Conservation (phyloP, 495 filamentous ascomycete species). For the Xylaria curta region DNA sequence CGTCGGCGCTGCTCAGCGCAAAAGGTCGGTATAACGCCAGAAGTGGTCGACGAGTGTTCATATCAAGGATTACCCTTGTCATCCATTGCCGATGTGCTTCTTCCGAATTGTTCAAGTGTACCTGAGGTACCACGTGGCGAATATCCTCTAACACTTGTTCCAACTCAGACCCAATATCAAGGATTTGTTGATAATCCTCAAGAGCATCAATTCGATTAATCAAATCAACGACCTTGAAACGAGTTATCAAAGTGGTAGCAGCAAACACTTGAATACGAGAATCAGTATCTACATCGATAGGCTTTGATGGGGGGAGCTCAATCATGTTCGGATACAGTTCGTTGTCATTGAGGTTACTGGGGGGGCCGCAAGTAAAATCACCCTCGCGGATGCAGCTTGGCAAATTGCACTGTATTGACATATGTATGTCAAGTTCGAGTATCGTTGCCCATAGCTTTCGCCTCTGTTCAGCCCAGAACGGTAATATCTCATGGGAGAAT, state of each 20-base stretch:
- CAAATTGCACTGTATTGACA: constrained; percentile 46
- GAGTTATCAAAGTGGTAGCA: constrained; percentile 40
- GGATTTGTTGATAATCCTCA: constrained; percentile 42
- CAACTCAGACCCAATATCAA: constrained; percentile 45
- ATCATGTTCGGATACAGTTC: constrained; percentile 38
- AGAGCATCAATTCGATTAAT: constrained; percentile 44
- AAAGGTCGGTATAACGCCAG: constrained; percentile 50
- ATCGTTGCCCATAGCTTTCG: constrained; percentile 48
- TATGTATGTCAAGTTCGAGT: constrained; percentile 47
- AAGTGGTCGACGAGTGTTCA: constrained; percentile 45
- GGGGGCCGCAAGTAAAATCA: constrained; percentile 45
- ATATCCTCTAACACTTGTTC: constrained; percentile 48
- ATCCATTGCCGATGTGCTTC: constrained; percentile 42
- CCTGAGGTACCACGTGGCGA: constrained; percentile 40
- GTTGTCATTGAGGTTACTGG: constrained; percentile 45
- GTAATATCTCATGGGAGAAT: constrained; percentile 38
- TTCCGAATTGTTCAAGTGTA: constrained; percentile 32
- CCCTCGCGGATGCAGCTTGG: constrained; percentile 45
- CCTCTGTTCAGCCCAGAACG: constrained; percentile 45
- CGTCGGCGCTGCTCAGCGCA: constrained; percentile 41
- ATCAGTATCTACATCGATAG: constrained; percentile 44
- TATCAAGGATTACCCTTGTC: constrained; percentile 41
- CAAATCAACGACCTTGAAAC: constrained; percentile 42
- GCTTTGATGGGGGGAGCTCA: constrained; percentile 41
- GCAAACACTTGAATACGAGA: constrained; percentile 45